Evolutionary conservation across 352 stramenopile genomes (phyloP).

Genomic region (Phytopythium oedochilum): DNA sequence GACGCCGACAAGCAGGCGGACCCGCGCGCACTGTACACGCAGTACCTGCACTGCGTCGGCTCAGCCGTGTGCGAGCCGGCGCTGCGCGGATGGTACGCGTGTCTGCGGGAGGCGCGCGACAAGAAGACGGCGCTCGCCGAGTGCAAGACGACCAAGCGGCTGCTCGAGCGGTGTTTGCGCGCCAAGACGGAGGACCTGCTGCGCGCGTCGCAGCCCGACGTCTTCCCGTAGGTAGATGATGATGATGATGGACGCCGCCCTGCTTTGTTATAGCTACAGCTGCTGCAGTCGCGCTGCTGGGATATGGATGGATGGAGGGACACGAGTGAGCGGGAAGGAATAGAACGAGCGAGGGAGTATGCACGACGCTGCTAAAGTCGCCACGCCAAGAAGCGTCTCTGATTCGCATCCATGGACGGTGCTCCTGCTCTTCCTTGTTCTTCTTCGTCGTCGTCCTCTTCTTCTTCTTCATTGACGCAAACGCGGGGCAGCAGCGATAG

Average conservation of each 20-base stretch:
- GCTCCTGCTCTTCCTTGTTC: neutral
- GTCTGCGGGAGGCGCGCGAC: constrained; percentile 37
- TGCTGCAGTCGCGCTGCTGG: neutral
- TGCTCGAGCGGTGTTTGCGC: constrained; percentile 76
- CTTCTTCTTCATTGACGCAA: constrained; percentile 1
- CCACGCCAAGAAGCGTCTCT: neutral
- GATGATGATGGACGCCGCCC: too few relatives aligned
- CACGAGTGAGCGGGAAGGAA: too few relatives aligned
- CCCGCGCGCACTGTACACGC: constrained; percentile 45
- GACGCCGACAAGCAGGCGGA: neutral
- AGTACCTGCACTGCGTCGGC: constrained; percentile 61
- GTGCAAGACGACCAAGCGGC: constrained; percentile 43
- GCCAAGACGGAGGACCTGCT: constrained; percentile 61
- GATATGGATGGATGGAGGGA: too few relatives aligned
- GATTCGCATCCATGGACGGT: neutral
- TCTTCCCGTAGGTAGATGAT: constrained; percentile 44
- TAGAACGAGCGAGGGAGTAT: neutral
- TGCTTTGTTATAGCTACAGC: too few relatives aligned
- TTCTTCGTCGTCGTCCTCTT: neutral
- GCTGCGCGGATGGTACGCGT: constrained; percentile 47
- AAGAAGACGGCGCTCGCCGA: constrained; percentile 30
- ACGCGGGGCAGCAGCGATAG: neutral
- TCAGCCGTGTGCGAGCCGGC: constrained; percentile 41
- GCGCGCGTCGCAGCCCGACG: constrained; percentile 48
- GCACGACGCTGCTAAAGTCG: neutral